Evolutionary conservation across 2,329 filamentous ascomycete genomes (phyloP).

Genomic region (Ophiocordyceps camponoti-floridani): DNA sequence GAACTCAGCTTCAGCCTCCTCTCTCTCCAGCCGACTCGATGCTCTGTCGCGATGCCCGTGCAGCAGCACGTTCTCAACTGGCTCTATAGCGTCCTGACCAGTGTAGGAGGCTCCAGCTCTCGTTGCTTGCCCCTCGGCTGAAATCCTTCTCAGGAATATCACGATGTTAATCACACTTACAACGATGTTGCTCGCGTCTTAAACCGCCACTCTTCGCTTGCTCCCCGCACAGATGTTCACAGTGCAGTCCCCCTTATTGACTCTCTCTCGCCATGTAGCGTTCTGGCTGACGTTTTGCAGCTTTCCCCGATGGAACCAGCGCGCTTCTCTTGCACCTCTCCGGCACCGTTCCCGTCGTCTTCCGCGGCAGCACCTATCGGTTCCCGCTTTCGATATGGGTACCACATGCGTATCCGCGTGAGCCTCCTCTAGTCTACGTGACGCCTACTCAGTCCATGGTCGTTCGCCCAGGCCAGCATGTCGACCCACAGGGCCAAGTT

Average conservation of each 20-base stretch:
- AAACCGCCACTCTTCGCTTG: slow-evolving; percentile 59
- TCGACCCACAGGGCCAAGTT: slow-evolving; percentile 79
- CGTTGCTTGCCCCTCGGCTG: neutral
- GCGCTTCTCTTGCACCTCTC: slow-evolving; percentile 72
- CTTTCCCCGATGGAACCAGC: slow-evolving; percentile 74
- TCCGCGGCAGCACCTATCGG: slow-evolving; percentile 74
- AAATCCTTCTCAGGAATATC: slow-evolving; percentile 53
- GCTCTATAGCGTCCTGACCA: slow-evolving; percentile 81
- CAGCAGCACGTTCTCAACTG: slow-evolving; percentile 84
- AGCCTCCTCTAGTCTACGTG: slow-evolving; percentile 76
- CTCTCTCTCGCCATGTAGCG: neutral
- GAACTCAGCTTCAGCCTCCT: no score
- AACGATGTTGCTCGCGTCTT: slow-evolving; percentile 76
- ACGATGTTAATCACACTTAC: slow-evolving; percentile 83
- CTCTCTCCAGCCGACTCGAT: neutral
- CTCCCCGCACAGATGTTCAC: slow-evolving; percentile 84
- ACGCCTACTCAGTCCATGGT: slow-evolving; percentile 77
- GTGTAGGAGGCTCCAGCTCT: slow-evolving; percentile 27
- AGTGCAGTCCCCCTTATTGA: slow-evolving; percentile 37
- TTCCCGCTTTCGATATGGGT: slow-evolving; percentile 91
- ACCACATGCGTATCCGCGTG: slow-evolving; percentile 73
- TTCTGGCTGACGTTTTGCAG: slow-evolving; percentile 23
- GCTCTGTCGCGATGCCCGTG: slow-evolving; percentile 38
- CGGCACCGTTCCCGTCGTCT: slow-evolving; percentile 80
- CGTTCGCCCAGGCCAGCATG: slow-evolving; percentile 83